Base-by-base conservation (phyloP, 2,329 filamentous ascomycete species). In the Clonostachys chloroleuca region DNA sequence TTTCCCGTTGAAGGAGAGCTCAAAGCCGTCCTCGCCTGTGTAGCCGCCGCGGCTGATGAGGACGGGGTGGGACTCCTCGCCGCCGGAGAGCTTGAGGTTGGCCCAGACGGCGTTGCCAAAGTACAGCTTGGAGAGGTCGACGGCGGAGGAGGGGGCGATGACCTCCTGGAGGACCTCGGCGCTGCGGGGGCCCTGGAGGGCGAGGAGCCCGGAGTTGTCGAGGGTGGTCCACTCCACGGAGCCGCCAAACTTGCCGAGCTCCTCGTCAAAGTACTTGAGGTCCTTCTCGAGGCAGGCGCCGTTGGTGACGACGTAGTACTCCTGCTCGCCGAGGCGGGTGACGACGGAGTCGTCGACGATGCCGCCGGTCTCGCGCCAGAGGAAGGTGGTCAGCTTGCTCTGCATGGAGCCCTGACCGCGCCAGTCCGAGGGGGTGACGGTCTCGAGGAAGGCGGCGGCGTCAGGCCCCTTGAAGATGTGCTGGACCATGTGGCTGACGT, bases 1-100 rank as follows among this genome's bases (percentile, higher is more conserved):
- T 54, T 63, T 60, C 54, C 64, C 65, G 50, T 68, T 65, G 58
- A 96, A 87, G 39, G 89, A 94, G 60, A 99, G 89, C 72, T 99
- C 94, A 69, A 99, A 99, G 40, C 94, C 94, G 66, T 99, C 94
- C 73, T 99, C 94, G 50, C 94, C 94, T 0, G 94, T 99, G 74
- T 99, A 99, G 5, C 94, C 94, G 42, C 87, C 94, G 51, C 94
- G 83, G 62, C 85, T 92, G 61, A 96, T 84, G 44, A 96, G 61
- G 17, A 72, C 62, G 7, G 65, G 64, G 52, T 67, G 61, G 44
- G 65, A 61, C 55, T 63, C 60, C 53, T 52, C 50, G 36, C 75
- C 77, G 41, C 77, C 78, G 36, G 75, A 68, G 12, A 89, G 72
- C 52, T 76, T 80, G 46, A 96, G 70, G 52, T 80, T 78, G 17